phyloP scores from a whole-genome alignment of 164 flowering plant genomes.

The Cinnamomum chago region DNA sequence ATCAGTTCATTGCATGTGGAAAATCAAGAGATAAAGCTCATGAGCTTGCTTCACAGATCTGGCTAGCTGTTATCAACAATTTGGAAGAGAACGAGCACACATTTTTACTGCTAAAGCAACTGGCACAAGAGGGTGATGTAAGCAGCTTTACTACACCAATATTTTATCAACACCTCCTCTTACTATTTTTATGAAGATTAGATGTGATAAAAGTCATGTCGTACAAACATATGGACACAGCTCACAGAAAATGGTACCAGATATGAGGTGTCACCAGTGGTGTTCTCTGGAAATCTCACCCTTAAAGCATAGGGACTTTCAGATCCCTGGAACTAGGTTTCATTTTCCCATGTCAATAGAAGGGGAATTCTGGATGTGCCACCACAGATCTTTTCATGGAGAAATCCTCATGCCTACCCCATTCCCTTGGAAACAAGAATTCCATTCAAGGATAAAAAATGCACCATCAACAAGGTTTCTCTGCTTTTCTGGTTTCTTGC shows the following conservation, averaged over 20 bases:
- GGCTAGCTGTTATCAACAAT: conserved; percentile 79
- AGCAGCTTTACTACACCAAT: conserved; percentile 21
- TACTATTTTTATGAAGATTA: too few relatives aligned
- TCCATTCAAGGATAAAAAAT: background rate
- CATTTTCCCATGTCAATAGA: background rate
- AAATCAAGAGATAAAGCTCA: conserved; percentile 61
- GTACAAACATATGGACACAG: background rate
- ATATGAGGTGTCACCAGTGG: background rate
- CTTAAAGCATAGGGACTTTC: background rate
- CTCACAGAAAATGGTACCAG: background rate
- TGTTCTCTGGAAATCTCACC: background rate
- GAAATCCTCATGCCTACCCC: too few relatives aligned
- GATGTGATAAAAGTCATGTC: background rate
- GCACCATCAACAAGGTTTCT: background rate
- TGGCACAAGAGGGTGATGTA: conserved; percentile 73
- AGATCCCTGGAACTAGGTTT: background rate
- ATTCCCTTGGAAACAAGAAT: too few relatives aligned
- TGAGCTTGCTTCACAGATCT: conserved; percentile 70
- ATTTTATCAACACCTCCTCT: background rate
- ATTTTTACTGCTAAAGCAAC: conserved; percentile 55
- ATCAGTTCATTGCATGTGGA: conserved; percentile 83
- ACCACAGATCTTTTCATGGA: too few relatives aligned
- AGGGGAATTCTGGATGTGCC: background rate
- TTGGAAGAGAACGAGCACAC: conserved; percentile 73
- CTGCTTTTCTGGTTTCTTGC: background rate